Conservation (phyloP, 192 early-diverging fungal species). For the Haplosporangium gracile region DNA sequence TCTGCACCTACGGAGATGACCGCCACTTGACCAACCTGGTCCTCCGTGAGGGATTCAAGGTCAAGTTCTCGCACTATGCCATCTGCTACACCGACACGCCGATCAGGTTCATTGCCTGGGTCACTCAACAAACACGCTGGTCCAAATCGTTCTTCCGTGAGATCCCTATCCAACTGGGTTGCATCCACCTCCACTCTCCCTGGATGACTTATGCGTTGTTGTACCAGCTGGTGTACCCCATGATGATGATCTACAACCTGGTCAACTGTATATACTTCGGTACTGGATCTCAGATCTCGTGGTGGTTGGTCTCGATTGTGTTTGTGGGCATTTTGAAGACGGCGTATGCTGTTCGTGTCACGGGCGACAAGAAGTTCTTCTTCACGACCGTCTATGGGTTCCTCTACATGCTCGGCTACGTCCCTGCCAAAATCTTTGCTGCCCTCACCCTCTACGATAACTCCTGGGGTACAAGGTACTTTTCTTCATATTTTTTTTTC, state of each 20-base stretch:
- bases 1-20: slow-evolving; percentile 77
- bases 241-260: slow-evolving; percentile 69
- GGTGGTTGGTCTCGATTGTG: slow-evolving; percentile 62
- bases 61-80: slow-evolving; percentile 69
- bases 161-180: slow-evolving; percentile 60
- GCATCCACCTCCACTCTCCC: slow-evolving; percentile 66
- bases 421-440: slow-evolving; percentile 72
- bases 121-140: slow-evolving; percentile 76
- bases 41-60: slow-evolving; percentile 60
- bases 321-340: slow-evolving; percentile 64
- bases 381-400: slow-evolving; percentile 65
- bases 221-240: slow-evolving; percentile 72
- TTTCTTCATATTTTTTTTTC: background rate
- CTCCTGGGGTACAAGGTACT: slow-evolving; percentile 68
- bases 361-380: slow-evolving; percentile 57
- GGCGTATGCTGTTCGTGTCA: slow-evolving; percentile 54
- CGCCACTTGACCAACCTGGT: slow-evolving; percentile 72
- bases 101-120: slow-evolving; percentile 67
- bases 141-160: slow-evolving; percentile 75
- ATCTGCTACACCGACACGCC: slow-evolving; percentile 75
- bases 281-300: slow-evolving; percentile 40
- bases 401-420: slow-evolving; percentile 65
- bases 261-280: slow-evolving; percentile 58
- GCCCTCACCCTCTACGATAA: slow-evolving; percentile 69
- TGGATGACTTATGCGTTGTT: slow-evolving; percentile 74